Evolutionary conservation across 2,329 filamentous ascomycete genomes (phyloP).

Genomic region (Paecilomyces sp.): DNA sequence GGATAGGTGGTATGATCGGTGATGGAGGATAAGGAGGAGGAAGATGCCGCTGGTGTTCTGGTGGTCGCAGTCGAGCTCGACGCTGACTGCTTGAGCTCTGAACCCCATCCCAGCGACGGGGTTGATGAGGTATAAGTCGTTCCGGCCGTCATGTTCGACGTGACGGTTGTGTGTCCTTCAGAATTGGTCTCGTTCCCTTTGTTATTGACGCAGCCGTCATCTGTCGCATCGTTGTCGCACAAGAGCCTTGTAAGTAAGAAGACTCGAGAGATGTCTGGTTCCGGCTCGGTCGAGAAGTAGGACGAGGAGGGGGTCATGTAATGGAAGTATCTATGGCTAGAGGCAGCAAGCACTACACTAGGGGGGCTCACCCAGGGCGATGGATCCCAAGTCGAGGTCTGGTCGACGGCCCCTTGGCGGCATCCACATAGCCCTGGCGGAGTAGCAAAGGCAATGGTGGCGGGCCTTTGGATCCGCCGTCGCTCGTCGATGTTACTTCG

Average conservation of each 20-base stretch:
- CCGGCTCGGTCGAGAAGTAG: background rate
- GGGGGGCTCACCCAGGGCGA: background rate
- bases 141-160: background rate
- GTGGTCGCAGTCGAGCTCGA: slow-evolving; percentile 21
- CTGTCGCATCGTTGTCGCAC: background rate
- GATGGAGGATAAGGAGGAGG: slow-evolving; percentile 24
- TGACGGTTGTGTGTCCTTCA: background rate
- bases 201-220: background rate
- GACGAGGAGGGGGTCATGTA: background rate
- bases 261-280: background rate
- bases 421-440: background rate
- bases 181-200: background rate
- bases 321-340: background rate
- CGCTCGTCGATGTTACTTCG: background rate
- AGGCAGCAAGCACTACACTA: background rate
- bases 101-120: background rate
- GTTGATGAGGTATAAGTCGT: background rate
- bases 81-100: slow-evolving; percentile 10
- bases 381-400: background rate
- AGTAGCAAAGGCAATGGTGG: background rate
- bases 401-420: background rate
- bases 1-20: slow-evolving; percentile 43
- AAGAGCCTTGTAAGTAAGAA: background rate
- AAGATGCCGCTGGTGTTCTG: slow-evolving; percentile 26
- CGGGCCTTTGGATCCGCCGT: background rate